These are phyloP conservation scores for Talaromyces stipitatus DNA, from an alignment of 495 filamentous ascomycete species.

Conservation along the genomic window DNA sequence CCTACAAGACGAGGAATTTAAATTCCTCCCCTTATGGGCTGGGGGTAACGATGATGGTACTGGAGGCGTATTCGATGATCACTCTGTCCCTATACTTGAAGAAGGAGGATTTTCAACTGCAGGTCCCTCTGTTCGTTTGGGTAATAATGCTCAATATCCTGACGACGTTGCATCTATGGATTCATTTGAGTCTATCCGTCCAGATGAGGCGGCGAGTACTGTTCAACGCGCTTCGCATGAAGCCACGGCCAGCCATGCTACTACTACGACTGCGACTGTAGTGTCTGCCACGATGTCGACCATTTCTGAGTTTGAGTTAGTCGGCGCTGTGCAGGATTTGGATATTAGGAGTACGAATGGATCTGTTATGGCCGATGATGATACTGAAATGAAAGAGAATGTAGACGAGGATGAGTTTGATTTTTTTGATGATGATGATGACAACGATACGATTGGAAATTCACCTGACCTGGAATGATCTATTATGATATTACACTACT, in stretches of 20 bases:
- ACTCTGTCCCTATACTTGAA: conserved; percentile 29
- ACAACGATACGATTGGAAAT: conserved; percentile 5
- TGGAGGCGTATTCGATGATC: conserved; percentile 42
- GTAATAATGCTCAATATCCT: conserved; percentile 15
- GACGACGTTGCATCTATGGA: conserved; percentile 12
- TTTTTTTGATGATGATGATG: conserved; percentile 11
- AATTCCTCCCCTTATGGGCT: conserved; percentile 48
- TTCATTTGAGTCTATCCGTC: conserved; percentile 15
- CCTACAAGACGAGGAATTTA: conserved; percentile 41
- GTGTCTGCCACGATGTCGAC: neutral
- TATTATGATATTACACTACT: neutral
- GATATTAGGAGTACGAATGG: conserved; percentile 13
- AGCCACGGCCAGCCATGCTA: conserved; percentile 20
- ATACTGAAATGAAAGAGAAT: neutral
- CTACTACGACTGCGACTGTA: conserved; percentile 9
- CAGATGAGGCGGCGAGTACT: conserved; percentile 25
- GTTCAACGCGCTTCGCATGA: conserved; percentile 25
- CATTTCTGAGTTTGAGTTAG: conserved; percentile 3
- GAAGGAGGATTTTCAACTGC: conserved; percentile 32
- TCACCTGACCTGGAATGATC: conserved; percentile 6
- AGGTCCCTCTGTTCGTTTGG: conserved; percentile 36
- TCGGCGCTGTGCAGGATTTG: conserved; percentile 1
- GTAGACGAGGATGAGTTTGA: conserved; percentile 14
- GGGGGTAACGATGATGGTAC: conserved; percentile 48
- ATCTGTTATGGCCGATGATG: conserved; percentile 3